Conservation (phyloP, 208 protist genomes). For the Porcisia hertigi region DNA sequence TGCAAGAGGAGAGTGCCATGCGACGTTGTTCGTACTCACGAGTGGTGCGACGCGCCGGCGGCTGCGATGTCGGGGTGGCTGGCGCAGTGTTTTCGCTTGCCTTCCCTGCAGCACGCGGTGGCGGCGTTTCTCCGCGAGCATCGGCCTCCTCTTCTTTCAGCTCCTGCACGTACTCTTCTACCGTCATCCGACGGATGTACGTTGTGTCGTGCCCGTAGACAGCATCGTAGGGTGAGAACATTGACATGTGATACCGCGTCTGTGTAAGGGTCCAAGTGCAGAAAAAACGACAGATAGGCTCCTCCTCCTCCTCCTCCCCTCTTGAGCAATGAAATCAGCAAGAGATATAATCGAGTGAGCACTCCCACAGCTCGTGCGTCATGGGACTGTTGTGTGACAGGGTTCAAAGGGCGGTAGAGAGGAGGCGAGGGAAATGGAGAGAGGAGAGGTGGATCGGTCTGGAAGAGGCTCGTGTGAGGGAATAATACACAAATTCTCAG, state of each 20-base stretch:
- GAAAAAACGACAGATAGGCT: neutral
- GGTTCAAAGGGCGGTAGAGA: neutral
- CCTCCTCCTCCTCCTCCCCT: too few species aligned
- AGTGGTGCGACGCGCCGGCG: neutral
- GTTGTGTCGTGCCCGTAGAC: constrained; percentile 78
- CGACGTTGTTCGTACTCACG: constrained; percentile 42
- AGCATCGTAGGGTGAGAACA: constrained; percentile 69
- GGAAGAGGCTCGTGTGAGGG: neutral
- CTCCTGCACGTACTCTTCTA: constrained; percentile 66
- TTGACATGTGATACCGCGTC: neutral
- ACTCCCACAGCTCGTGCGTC: neutral
- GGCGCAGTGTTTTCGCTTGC: neutral
- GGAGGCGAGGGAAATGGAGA: neutral
- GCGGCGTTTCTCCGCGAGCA: constrained; percentile 5
- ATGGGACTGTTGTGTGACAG: neutral
- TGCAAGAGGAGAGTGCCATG: constrained; percentile 52
- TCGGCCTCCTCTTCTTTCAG: constrained; percentile 45
- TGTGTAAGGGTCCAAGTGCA: neutral
- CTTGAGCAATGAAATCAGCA: neutral
- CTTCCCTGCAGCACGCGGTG: neutral
- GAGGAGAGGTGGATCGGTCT: neutral
- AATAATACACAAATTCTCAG: neutral
- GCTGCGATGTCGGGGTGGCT: neutral
- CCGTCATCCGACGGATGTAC: constrained; percentile 61
- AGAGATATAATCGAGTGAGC: neutral